Evolutionary conservation across 2,329 filamentous ascomycete species (phyloP).

Genomic region (Pseudogymnoascus sp.): DNA sequence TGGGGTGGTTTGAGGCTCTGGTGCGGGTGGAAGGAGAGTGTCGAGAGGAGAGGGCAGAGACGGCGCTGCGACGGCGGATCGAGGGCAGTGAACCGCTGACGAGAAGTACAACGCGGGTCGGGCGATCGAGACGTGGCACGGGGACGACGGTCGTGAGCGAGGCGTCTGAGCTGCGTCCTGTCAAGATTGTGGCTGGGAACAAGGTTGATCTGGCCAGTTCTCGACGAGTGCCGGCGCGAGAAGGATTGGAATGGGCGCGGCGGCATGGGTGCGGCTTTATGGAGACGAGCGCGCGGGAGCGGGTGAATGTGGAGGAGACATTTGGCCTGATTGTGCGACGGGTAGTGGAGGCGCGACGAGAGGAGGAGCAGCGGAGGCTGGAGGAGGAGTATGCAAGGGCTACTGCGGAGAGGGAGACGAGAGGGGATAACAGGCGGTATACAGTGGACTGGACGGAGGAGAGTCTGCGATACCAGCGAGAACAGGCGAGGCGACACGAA

Average conservation of each 20-base stretch:
- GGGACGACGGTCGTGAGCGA: constrained; percentile 15
- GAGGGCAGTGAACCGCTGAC: constrained; percentile 14
- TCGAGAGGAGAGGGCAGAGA: constrained; percentile 42
- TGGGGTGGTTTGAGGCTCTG: constrained; percentile 73
- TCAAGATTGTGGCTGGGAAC: constrained; percentile 80
- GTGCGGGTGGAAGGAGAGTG: constrained; percentile 62
- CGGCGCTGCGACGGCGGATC: constrained; percentile 46
- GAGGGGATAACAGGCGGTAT: not conserved
- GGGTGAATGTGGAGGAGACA: constrained; percentile 85
- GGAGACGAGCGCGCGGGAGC: constrained; percentile 77
- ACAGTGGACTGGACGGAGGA: constrained; percentile 3
- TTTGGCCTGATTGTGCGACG: constrained; percentile 63
- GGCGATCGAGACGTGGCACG: constrained; percentile 19
- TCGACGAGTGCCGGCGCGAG: constrained; percentile 59
- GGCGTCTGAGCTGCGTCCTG: constrained; percentile 50
- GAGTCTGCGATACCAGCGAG: not conserved
- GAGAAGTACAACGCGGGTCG: constrained; percentile 12
- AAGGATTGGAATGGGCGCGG: constrained; percentile 71
- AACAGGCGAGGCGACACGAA: constrained; percentile 8
- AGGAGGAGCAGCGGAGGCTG: constrained; percentile 12
- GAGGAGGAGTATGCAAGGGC: constrained; percentile 3
- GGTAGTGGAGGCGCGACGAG: constrained; percentile 43
- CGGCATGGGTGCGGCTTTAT: constrained; percentile 71
- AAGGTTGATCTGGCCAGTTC: constrained; percentile 73
- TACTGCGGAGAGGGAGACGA: not conserved